phyloP scores from a whole-genome alignment of 345 rosid species.

The Orychophragmus violaceus region DNA sequence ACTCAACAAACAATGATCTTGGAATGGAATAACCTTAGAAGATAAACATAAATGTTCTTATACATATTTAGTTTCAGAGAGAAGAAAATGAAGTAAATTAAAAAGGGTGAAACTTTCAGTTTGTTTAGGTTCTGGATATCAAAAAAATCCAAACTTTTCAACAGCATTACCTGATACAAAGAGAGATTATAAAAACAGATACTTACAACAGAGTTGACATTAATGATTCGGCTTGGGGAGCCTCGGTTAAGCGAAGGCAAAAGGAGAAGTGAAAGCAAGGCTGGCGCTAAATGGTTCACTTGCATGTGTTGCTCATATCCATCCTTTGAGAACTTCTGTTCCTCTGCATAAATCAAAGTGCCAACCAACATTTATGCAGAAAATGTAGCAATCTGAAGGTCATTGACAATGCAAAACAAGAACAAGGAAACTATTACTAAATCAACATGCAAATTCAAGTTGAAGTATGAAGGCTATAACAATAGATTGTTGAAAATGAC shows the following conservation, averaged over 20 bases:
- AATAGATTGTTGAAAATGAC: not conserved
- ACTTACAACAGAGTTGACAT: constrained; percentile 93
- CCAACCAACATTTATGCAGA: constrained; percentile 2
- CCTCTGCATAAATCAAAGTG: constrained; percentile 37
- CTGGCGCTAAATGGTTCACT: constrained; percentile 95
- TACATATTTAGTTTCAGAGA: not conserved
- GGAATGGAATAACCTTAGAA: not conserved
- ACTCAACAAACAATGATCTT: constrained; percentile 6
- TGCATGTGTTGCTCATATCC: constrained; percentile 88
- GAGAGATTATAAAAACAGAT: not conserved
- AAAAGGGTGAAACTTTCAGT: not conserved
- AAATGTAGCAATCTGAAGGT: not conserved
- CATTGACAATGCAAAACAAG: not conserved
- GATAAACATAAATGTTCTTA: not conserved
- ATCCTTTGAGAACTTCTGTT: constrained; percentile 80
- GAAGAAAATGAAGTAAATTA: not conserved
- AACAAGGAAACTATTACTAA: not conserved
- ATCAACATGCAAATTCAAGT: not conserved
- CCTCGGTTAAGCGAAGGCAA: constrained; percentile 82
- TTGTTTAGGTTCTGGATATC: not conserved
- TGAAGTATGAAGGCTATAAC: not conserved
- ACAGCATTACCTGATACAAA: not conserved
- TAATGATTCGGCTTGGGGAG: constrained; percentile 77
- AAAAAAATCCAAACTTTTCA: not conserved
- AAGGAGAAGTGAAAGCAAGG: constrained; percentile 73